Evolutionary conservation across 371 early-diverging fungal species (phyloP), one percentile per base, ranked within the genome.

Genomic region (Mucor plumbeus): DNA sequence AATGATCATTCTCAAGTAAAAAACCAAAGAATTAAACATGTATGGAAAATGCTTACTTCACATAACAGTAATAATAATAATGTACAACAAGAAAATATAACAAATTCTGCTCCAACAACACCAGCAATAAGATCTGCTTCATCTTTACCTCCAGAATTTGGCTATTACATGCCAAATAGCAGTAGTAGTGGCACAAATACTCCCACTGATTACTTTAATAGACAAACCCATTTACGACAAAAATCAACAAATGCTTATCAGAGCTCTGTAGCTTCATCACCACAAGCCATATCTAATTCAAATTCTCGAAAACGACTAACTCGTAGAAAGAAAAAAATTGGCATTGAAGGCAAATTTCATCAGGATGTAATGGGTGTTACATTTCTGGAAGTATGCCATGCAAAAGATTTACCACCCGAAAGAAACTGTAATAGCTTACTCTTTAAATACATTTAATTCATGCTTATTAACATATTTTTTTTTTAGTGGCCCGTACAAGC

Each of bases 361-460:
- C 21, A 61, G 11, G 74, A 60, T 21, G 50, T 80, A n/a, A 57
- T 75, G 44, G 88, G 88, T 11, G 76, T 87, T 0, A 77, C 82
- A 14, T 86, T 80, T 58, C 69, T 88, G 50, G 87, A 88, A 53
- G 70, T 87, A 8, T 78, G 78, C 26, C 70, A 78, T 21, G 87
- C 88, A 31, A 75, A 70, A 5, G 78, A 84, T 47, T 73, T 88
- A 4, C 88, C 88, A 5, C 71, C 79, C 15, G 79, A 76, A 7
- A 79, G 59, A 61, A 83, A 82, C 48, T 59, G 79, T 58, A 70
- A 61, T 26, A 3, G 26, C 26, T 26, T 26, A 64, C 39, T 1
- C 56, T 59, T 39, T 35, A 38, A 39, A 11, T 63, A 17, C 4
- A 15, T 55, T 4, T 34, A 14, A 17, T n/a, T 35, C 15, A 9